phyloP scores from a whole-genome alignment of 805 yeast genomes.

The Candida namnaoensis region DNA sequence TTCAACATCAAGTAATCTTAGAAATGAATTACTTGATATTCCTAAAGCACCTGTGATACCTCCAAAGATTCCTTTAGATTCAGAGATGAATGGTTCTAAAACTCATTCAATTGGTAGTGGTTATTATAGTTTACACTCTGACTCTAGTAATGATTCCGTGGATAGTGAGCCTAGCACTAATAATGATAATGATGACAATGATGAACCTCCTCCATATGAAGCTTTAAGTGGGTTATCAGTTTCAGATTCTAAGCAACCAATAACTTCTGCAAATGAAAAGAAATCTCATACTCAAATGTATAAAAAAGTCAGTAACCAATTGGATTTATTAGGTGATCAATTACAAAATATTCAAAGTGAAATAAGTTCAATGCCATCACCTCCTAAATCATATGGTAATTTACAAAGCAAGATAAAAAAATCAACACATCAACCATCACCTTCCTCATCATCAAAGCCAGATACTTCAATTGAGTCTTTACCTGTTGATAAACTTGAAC shows the following conservation, averaged over 20 bases:
- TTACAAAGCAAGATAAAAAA: not conserved
- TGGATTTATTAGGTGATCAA: not conserved
- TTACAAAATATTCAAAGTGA: conserved; percentile 1
- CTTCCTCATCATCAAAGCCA: no score
- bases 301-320: not conserved
- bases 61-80: conserved; percentile 1
- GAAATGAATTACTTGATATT: not conserved
- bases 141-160: not conserved
- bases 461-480: not conserved
- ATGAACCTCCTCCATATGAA: conserved; percentile 4
- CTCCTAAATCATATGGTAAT: not conserved
- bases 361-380: not conserved
- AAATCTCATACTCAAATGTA: not conserved
- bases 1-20: not conserved
- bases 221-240: not conserved
- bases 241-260: not conserved
- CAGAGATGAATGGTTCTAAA: not conserved
- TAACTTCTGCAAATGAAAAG: not conserved
- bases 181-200: not conserved
- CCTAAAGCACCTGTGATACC: conserved; percentile 1
- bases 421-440: not conserved
- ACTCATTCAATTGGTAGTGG: not conserved
- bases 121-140: not conserved
- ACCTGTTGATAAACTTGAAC: not conserved
- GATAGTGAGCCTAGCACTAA: no score